These are phyloP conservation scores for Exophiala oligosperma DNA, from an alignment of 2,329 filamentous ascomycete genomes.

Conservation along the genomic window DNA sequence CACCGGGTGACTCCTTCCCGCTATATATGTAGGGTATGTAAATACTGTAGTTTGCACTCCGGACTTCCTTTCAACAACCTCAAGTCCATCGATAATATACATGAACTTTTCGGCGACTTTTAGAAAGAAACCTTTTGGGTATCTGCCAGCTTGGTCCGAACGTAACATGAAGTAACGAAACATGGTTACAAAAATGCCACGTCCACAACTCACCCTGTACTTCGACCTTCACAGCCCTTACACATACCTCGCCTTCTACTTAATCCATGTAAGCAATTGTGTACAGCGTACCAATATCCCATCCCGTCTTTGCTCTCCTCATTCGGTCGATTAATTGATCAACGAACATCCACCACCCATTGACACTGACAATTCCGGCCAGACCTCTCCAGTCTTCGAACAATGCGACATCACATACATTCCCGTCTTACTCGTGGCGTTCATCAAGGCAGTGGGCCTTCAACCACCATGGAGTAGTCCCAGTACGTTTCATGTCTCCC, in stretches of 20 bases:
- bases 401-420: conserved; percentile 57
- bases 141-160: too few species aligned
- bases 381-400: conserved; percentile 59
- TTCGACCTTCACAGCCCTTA: conserved; percentile 62
- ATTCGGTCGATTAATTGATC: too few species aligned
- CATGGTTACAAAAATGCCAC: conserved; percentile 39
- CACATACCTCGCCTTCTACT: conserved; percentile 59
- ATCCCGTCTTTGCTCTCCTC: too few species aligned
- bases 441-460: conserved; percentile 59
- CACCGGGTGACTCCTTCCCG: too few species aligned
- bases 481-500: conserved; percentile 4
- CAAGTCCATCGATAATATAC: too few species aligned
- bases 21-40: too few species aligned
- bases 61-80: too few species aligned
- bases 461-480: conserved; percentile 56
- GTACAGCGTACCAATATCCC: background rate
- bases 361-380: conserved; percentile 14
- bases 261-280: conserved; percentile 48
- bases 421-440: conserved; percentile 60
- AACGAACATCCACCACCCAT: too few species aligned
- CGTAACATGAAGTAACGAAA: too few species aligned
- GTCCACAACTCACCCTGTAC: conserved; percentile 56
- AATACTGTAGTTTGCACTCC: too few species aligned
- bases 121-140: too few species aligned
- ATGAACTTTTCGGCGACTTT: too few species aligned